Base-by-base conservation (phyloP, 495 filamentous ascomycete species). In the Copromyces sp. region DNA sequence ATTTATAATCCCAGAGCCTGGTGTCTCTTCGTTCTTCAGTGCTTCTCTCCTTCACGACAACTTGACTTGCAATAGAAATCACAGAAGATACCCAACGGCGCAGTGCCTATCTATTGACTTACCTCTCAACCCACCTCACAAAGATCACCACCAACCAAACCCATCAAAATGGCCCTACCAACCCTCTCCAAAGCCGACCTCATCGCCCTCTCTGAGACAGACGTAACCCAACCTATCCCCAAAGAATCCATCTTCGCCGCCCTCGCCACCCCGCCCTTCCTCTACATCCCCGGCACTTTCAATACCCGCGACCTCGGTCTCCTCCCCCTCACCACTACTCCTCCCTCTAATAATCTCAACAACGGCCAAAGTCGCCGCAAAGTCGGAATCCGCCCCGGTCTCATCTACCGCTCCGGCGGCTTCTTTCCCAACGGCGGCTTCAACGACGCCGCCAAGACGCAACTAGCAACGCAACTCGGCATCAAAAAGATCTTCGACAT, bases 291-390 rank as follows among this genome's bases (percentile, higher is more conserved):
- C 9, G 85, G 86, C 37, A 81, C 80, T 37, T 82, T 85, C 78
- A 89, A 90, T 76, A 80, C 87, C 40, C 88, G 87, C 59, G 87
- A 87, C 72, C 73, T 90, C 39, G 87, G 86, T 74, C 82, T 82
- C 41, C 81, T 84, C 4, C 77, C 81, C 39, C 53, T 70, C 72
- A 75, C 53, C 74, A 74, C 53, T 53, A 12, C 61, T 71, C 16
- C 71, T 45, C 6, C 44, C 47, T 5, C 35, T 37, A 37, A 5
- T 37, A 44, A n/a, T 6, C 3, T 8, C 45, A 45, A 3, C 45
- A 45, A 3, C n/a, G 17, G 42, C 17, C 9, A 47, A 47, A 9
- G n/a, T 24, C 24, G 24, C 11, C 20, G 47, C 24, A 59, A 59
- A 29, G 11, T 14, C 4, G 47, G 47, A 17, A 61, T 89, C 35